Conservation (phyloP, 441 rosid species). For the Populus hybrid region DNA sequence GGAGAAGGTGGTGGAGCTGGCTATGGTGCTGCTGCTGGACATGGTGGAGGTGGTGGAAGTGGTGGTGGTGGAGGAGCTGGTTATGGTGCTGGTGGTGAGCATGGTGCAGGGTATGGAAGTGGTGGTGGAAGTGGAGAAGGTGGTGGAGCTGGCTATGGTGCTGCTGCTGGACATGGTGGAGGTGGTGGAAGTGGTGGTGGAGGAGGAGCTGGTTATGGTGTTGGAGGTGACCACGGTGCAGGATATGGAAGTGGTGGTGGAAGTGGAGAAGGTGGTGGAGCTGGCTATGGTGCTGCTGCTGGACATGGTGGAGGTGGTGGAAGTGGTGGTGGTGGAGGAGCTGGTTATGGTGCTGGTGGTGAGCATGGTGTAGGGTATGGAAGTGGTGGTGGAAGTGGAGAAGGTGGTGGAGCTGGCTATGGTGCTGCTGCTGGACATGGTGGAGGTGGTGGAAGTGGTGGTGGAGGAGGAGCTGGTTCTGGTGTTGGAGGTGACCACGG, state of each 20-base stretch:
- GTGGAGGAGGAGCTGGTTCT: conserved; percentile 13
- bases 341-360: neutral
- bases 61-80: conserved; percentile 21
- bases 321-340: neutral
- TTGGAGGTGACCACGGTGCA: neutral
- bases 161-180: conserved; percentile 11
- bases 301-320: neutral
- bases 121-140: conserved; percentile 9
- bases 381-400: conserved; percentile 33
- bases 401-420: conserved; percentile 31
- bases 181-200: conserved; percentile 20
- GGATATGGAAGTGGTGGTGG: conserved; percentile 2
- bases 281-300: neutral
- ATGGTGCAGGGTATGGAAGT: neutral
- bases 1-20: conserved; percentile 30
- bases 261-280: neutral
- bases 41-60: conserved; percentile 30
- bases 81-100: conserved; percentile 4
- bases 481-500: conserved; percentile 5
- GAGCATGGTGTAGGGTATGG: neutral
- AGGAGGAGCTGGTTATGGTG: conserved; percentile 13
- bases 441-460: conserved; percentile 32
- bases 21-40: conserved; percentile 33
- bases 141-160: conserved; percentile 17
- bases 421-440: conserved; percentile 35